Evolutionary conservation across 2,329 filamentous ascomycete species (phyloP).

Genomic region (Calycina herbarum): DNA sequence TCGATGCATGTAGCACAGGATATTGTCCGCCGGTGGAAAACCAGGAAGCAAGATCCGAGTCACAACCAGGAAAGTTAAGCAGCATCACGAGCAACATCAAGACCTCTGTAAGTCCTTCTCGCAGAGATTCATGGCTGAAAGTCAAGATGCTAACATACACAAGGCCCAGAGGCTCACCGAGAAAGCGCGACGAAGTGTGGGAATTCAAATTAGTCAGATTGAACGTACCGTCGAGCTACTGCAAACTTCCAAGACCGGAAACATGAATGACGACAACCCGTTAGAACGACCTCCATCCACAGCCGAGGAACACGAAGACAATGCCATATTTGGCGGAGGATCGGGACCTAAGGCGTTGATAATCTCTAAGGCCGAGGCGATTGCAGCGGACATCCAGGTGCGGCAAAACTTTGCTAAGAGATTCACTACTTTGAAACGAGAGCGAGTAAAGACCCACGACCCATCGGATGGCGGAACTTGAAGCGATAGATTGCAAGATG

Average conservation of each 20-base stretch:
- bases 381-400: background rate
- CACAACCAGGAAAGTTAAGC: background rate
- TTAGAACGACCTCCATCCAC: background rate
- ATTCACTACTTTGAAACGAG: background rate
- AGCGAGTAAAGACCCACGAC: background rate
- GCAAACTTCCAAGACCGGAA: constrained; percentile 8
- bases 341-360: constrained; percentile 8
- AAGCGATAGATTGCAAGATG: background rate
- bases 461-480: background rate
- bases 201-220: constrained; percentile 8
- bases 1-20: constrained; percentile 16
- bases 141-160: background rate
- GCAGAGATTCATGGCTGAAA: background rate
- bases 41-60: background rate
- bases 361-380: background rate
- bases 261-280: background rate
- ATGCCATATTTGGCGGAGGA: constrained; percentile 8
- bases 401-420: background rate
- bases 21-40: constrained; percentile 12
- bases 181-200: constrained; percentile 12
- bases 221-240: constrained; percentile 13
- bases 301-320: background rate
- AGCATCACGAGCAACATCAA: constrained; percentile 1
- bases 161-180: constrained; percentile 9
- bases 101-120: constrained; percentile 9